A percentile compares a stretch with the other conserved stretches of the same genome.
Evolutionary conservation across 169 alveolate genomes (phyloP).

Genomic region (Sarcocystis neurona): DNA sequence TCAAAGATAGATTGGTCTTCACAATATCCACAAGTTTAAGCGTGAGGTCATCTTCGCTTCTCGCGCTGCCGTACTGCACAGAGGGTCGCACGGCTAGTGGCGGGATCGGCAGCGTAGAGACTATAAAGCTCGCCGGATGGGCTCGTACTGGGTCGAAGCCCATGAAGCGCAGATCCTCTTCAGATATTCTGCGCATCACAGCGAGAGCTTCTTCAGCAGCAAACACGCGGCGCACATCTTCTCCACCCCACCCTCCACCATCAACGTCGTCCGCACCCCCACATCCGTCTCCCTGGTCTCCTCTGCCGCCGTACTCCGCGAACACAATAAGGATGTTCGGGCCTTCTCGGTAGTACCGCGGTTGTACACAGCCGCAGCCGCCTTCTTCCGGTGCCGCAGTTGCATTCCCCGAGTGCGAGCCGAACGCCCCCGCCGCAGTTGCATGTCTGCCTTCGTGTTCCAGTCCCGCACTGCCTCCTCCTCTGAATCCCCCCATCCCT

Average conservation of each 20-base stretch:
- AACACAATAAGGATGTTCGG: slow-evolving; percentile 85
- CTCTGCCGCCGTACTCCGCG: slow-evolving; percentile 76
- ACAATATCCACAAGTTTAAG: slow-evolving; percentile 94
- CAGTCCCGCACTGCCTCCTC: slow-evolving; percentile 53
- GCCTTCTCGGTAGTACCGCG: slow-evolving; percentile 86
- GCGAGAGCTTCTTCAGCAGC: slow-evolving; percentile 89
- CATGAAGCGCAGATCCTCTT: slow-evolving; percentile 85
- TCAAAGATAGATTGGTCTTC: slow-evolving; percentile 89
- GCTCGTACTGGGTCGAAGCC: slow-evolving; percentile 94
- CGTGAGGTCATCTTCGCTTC: slow-evolving; percentile 98
- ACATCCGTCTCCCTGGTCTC: too few species aligned
- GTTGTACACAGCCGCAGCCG: slow-evolving; percentile 92
- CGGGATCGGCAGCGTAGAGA: slow-evolving; percentile 95
- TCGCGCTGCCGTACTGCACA: slow-evolving; percentile 90
- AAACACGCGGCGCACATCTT: slow-evolving; percentile 66
- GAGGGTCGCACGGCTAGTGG: slow-evolving; percentile 99
- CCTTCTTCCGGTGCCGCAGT: slow-evolving; percentile 36
- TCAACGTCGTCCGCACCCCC: slow-evolving; percentile 82
- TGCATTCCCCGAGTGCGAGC: too few species aligned
- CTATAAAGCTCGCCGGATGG: slow-evolving; percentile 95
- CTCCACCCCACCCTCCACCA: slow-evolving; percentile 33
- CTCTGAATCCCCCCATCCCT: slow-evolving; percentile 45
- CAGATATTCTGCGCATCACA: slow-evolving; percentile 86
- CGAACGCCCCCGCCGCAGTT: too few species aligned
- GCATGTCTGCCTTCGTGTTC: not conserved